These are phyloP conservation scores for Jamesozyma lodderae DNA, from an alignment of 805 yeast genomes.

Conservation along the genomic window DNA sequence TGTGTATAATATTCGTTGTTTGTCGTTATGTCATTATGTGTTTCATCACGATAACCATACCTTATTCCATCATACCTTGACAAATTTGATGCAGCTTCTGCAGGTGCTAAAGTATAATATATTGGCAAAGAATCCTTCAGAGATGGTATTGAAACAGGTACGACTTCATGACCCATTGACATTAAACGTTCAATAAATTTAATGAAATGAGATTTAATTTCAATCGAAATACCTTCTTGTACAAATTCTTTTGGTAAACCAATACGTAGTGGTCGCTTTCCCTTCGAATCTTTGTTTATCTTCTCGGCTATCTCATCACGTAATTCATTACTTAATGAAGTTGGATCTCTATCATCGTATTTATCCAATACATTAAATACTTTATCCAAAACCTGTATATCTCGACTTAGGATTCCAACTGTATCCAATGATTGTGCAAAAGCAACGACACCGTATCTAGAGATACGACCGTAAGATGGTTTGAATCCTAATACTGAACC, in stretches of 20 bases:
- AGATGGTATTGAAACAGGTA: conserved; percentile 62
- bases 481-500: conserved; percentile 81
- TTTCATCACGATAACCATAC: conserved; percentile 50
- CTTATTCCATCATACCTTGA: conserved; percentile 86
- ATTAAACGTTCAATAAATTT: conserved; percentile 37
- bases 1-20: conserved; percentile 40
- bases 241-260: conserved; percentile 71
- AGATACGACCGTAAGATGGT: conserved; percentile 86
- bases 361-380: conserved; percentile 51
- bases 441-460: conserved; percentile 85
- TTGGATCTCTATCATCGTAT: conserved; percentile 72
- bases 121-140: conserved; percentile 61
- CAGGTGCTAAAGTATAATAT: conserved; percentile 80
- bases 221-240: conserved; percentile 43
- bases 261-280: conserved; percentile 34
- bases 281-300: conserved; percentile 4
- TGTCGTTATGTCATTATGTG: conserved; percentile 26
- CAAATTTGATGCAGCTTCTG: conserved; percentile 90
- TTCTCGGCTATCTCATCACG: conserved; percentile 24
- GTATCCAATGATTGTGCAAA: conserved; percentile 94
- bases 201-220: conserved; percentile 41
- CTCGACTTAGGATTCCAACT: conserved; percentile 68
- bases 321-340: conserved; percentile 38
- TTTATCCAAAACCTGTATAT: conserved; percentile 34
- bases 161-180: conserved; percentile 41